Evolutionary conservation across 768 basidiomycete species (phyloP), one percentile per base, ranked within the genome.

Genomic region (Psilocybe tampanensis): DNA sequence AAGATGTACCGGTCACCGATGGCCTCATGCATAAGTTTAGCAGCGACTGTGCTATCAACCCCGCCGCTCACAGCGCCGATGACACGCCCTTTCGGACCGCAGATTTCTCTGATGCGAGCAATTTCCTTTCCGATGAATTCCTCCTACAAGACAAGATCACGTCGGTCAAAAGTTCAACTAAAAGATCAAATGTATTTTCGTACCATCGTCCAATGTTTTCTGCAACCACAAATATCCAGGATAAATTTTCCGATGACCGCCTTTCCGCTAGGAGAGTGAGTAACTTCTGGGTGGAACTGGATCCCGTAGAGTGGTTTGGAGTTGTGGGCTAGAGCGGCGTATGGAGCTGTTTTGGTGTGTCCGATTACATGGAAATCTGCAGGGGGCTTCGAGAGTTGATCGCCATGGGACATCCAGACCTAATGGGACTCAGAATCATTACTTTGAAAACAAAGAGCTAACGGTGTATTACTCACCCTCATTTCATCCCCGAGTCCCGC

Each of bases 341-440:
- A 98, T 0, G 96, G 96, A 0, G 96, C 95, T 1, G 88, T 89
- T 17, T 81, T 73, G 0, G 97, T 99, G 45, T 82, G 81, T 7
- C 94, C 96, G 63, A 98, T 92, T 62, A 90, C 83, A 66, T 92
- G 87, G 74, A 97, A 99, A 64, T 89, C 78, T 0, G 86, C 74
- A 15, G 96, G 97, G 2, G 90, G 82, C 47, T 80, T 83, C 23
- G 86, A 89, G 32, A 98, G 82, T 62, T 96, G 94, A 73, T 98
- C 97, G 11, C 95, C 95, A 69, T 99, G 97, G 17, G 96, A 98
- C 97, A 98, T 98, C 97, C 97, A 98, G 48, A 98, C 96, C 96
- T 98, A 15, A 12, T 36, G 26, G 67, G 5, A 58, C 18, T 29
- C 24, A 41, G 23, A 19, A 57, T 36, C 39, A 36, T 42, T 11